phyloP scores from a whole-genome alignment of 768 basidiomycete species.

The Sistotremastrum suecicum region DNA sequence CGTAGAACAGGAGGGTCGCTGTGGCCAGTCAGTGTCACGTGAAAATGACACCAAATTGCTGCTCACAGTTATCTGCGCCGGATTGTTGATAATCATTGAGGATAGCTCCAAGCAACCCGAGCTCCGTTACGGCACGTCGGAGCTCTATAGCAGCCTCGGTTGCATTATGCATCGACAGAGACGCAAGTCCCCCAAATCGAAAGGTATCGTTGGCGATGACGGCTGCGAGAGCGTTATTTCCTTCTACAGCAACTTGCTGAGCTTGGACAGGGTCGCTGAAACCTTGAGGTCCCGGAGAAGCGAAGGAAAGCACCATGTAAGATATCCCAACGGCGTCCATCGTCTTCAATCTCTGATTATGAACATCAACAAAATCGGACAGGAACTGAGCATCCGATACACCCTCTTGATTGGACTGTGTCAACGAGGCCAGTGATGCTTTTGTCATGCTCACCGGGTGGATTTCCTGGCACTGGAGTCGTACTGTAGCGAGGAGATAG shows the following conservation, averaged over 20 bases:
- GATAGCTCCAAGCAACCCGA: conserved; percentile 5
- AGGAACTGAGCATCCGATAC: too few species aligned
- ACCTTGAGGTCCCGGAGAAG: conserved; percentile 4
- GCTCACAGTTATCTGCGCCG: conserved; percentile 4
- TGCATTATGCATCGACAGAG: conserved; percentile 6
- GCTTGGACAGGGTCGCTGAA: conserved; percentile 3
- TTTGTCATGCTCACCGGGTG: too few species aligned
- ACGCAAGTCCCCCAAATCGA: conserved; percentile 5
- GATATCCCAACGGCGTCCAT: too few species aligned
- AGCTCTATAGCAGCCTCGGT: conserved; percentile 4
- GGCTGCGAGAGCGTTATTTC: conserved; percentile 3
- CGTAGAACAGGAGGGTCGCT: conserved; percentile 6
- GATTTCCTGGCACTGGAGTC: too few species aligned
- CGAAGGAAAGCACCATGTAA: conserved; percentile 6
- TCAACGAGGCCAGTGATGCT: too few species aligned
- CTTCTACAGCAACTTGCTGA: background rate
- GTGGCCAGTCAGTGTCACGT: background rate
- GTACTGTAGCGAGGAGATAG: too few species aligned
- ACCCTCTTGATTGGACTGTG: too few species aligned
- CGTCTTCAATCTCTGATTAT: too few species aligned
- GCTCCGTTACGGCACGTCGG: conserved; percentile 3
- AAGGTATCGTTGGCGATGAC: conserved; percentile 6
- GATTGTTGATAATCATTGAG: conserved; percentile 8
- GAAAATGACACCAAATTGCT: background rate
- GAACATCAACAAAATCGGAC: too few species aligned